These are phyloP conservation scores for Closterium sp. DNA, from an alignment of 139 green algal genomes.

Conservation along the genomic window DNA sequence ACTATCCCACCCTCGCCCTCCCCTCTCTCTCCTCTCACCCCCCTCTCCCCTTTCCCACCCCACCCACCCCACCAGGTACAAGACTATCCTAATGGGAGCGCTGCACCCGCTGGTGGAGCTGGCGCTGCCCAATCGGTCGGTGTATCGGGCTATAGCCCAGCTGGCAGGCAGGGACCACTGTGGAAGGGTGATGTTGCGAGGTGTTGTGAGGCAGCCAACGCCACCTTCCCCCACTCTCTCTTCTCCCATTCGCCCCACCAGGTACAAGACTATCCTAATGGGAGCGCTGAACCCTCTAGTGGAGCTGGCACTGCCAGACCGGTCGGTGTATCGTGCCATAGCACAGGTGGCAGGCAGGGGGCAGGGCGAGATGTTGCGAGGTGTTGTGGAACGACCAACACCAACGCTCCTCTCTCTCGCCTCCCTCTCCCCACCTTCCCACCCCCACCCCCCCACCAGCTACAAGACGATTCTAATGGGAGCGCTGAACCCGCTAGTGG, in stretches of 20 bases:
- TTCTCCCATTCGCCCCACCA: background rate
- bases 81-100: background rate
- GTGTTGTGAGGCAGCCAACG: background rate
- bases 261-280: background rate
- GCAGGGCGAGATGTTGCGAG: background rate
- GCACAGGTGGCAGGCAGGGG: background rate
- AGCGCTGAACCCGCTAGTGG: background rate
- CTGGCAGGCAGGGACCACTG: background rate
- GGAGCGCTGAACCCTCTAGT: background rate
- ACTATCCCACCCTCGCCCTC: background rate
- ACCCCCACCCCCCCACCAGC: background rate
- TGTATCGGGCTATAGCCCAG: slow-evolving; percentile 10
- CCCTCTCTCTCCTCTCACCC: background rate
- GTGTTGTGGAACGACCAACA: background rate
- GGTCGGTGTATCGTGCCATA: slow-evolving; percentile 30
- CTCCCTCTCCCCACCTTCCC: background rate
- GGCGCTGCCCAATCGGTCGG: slow-evolving; percentile 10
- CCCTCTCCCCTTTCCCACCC: background rate
- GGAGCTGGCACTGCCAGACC: slow-evolving; percentile 4
- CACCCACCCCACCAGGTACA: background rate
- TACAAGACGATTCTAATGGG: slow-evolving; percentile 6
- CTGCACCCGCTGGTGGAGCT: background rate
- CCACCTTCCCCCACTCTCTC: background rate
- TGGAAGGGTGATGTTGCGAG: background rate
- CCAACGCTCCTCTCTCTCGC: background rate